These are phyloP conservation scores for Torulaspora indica DNA, from an alignment of 805 yeast species.

Conservation along the genomic window DNA sequence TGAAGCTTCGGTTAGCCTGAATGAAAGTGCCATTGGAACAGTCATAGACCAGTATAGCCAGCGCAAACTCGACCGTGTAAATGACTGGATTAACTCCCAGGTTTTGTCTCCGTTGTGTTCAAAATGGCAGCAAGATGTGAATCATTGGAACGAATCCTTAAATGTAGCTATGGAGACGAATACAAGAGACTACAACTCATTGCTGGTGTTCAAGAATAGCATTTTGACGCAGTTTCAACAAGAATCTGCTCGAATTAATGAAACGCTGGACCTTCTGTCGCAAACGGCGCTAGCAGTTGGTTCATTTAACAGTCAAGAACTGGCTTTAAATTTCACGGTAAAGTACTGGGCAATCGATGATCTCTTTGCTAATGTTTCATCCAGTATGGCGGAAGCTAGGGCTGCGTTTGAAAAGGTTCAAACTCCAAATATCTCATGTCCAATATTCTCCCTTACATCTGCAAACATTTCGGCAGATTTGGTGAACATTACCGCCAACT, in stretches of 20 bases:
- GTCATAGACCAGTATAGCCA: constrained; percentile 3
- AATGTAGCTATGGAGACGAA: constrained; percentile 4
- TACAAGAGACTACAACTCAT: constrained; percentile 1
- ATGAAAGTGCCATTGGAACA: neutral
- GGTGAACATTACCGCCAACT: neutral
- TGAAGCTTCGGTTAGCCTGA: neutral
- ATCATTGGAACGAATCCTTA: constrained; percentile 12
- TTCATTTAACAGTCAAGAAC: neutral
- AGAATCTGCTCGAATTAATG: constrained; percentile 16
- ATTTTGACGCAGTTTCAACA: constrained; percentile 9
- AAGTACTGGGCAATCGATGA: constrained; percentile 14
- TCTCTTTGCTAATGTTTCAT: constrained; percentile 12
- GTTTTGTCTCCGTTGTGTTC: constrained; percentile 2
- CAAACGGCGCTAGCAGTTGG: constrained; percentile 13
- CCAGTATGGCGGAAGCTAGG: neutral
- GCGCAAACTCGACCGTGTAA: neutral
- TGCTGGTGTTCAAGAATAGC: constrained; percentile 12
- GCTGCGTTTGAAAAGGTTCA: neutral
- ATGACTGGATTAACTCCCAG: constrained; percentile 1
- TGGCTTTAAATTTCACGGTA: constrained; percentile 9
- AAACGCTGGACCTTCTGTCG: constrained; percentile 13
- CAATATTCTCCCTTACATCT: neutral
- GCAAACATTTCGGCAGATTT: neutral
- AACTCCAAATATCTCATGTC: neutral
- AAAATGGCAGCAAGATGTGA: constrained; percentile 4